phyloP scores from a whole-genome alignment of 192 early-diverging fungal species.

The Backusella circina region DNA sequence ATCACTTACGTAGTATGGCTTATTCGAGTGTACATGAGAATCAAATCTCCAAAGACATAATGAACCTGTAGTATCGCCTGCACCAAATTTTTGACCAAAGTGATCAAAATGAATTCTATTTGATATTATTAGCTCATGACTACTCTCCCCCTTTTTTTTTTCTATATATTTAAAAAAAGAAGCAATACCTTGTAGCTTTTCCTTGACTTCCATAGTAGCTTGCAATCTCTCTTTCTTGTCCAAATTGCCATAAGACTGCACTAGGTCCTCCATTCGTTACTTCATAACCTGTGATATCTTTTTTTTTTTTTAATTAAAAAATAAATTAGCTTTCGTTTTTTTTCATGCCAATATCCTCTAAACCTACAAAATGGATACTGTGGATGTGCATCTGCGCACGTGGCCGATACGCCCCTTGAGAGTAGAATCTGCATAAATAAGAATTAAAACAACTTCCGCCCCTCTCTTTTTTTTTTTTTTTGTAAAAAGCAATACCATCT shows the following conservation, averaged over 20 bases:
- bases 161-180: neutral
- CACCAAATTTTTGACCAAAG: constrained; percentile 77
- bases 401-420: constrained; percentile 33
- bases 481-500: constrained; percentile 11
- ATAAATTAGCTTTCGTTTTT: neutral
- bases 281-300: constrained; percentile 45
- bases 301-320: constrained; percentile 16
- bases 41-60: constrained; percentile 78
- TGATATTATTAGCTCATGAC: constrained; percentile 20
- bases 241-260: constrained; percentile 78
- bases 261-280: constrained; percentile 50
- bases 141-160: neutral
- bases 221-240: constrained; percentile 64
- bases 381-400: constrained; percentile 43
- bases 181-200: constrained; percentile 38
- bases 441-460: neutral
- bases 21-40: constrained; percentile 51
- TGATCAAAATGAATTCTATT: constrained; percentile 71
- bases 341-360: neutral
- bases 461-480: neutral
- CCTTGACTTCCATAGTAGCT: constrained; percentile 50
- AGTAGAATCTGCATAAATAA: constrained; percentile 22
- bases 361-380: constrained; percentile 43
- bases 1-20: constrained; percentile 44
- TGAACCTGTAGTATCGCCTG: constrained; percentile 61